Evolutionary conservation across 2,329 filamentous ascomycete species (phyloP).

Genomic region (Fusarium tjaetaba): DNA sequence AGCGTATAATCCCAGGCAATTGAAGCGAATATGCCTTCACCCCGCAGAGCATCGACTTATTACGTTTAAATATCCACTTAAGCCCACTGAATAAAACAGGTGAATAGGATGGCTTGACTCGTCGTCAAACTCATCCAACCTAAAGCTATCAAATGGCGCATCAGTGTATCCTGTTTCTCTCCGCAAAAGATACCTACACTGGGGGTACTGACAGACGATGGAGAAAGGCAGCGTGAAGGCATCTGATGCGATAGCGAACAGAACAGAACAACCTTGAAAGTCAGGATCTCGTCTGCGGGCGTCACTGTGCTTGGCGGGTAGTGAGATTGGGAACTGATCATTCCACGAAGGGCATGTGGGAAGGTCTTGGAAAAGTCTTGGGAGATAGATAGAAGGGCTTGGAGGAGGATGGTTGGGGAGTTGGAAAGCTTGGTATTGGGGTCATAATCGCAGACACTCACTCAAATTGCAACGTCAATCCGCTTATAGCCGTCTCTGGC

Average conservation of each 20-base stretch:
- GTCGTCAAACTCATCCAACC: neutral
- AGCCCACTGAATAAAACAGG: conserved; percentile 27
- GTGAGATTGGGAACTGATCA: conserved; percentile 4
- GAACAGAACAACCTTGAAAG: neutral
- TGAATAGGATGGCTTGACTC: conserved; percentile 3
- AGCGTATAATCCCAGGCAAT: conserved; percentile 2
- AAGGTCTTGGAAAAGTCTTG: conserved; percentile 27
- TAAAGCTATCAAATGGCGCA: neutral
- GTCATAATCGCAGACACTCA: conserved; percentile 4
- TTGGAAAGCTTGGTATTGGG: conserved; percentile 28
- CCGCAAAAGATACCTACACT: neutral
- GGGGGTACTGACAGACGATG: neutral
- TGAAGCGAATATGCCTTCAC: conserved; percentile 6
- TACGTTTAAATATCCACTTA: conserved; percentile 37
- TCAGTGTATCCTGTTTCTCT: neutral
- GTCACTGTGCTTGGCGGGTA: conserved; percentile 24
- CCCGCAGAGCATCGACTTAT: conserved; percentile 23
- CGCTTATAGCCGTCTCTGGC: conserved; percentile 29
- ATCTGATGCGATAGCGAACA: neutral
- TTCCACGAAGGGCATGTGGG: conserved; percentile 31
- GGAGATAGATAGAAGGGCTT: conserved; percentile 15
- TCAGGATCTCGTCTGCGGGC: conserved; percentile 11
- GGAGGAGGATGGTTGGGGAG: conserved; percentile 8
- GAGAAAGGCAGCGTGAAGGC: neutral
- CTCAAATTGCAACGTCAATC: conserved; percentile 1